Base-by-base conservation (phyloP, 805 yeast species). In the Candida yuanshanica region DNA sequence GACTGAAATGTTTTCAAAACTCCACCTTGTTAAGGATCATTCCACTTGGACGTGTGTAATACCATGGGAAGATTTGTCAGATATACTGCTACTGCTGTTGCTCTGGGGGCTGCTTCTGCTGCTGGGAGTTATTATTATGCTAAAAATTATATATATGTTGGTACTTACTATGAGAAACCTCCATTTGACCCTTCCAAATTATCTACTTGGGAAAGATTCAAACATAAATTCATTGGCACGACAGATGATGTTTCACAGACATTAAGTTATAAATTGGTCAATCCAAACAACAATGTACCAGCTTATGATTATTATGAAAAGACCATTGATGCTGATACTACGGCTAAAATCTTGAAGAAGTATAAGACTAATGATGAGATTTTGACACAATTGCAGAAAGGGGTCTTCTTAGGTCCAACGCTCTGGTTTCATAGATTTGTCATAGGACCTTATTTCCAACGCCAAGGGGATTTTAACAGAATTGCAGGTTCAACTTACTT, bases 241-340 rank as follows among this genome's bases (percentile, higher is more conserved):
- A 68, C 83, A 44, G 76, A 60, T 16, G 83, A 79, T 53, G 83
- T 79, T n/a, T 83, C 84, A 4, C 43, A 43, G 25, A 68, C 66
- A 13, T 50, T 44, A 7, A 68, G 78, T 0, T 56, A 55, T 27
- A 64, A 68, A n/a, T 70, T 68, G 55, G 58, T 70, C 5, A 64
- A 70, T 37, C 68, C 72, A n/a, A 23, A 37, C 20, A 37, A 32
- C 9, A 37, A 37, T 14, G 18, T 11, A 5, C 12, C 23, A 7
- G 17, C n/a, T 10, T 34, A 31, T 20, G 40, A 37, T 24, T 32
- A 22, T 11, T 32, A 32, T 23, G 40, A 37, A 14, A 37, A 31
- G 18, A 34, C 20, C 16, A 11, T 54, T 74, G 42, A 58, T 64
- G 77, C 77, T 55, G 54, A 77, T 37, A 67, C 66, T 42, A 32